Conservation (phyloP, 805 yeast species). For the Pichia californica region DNA sequence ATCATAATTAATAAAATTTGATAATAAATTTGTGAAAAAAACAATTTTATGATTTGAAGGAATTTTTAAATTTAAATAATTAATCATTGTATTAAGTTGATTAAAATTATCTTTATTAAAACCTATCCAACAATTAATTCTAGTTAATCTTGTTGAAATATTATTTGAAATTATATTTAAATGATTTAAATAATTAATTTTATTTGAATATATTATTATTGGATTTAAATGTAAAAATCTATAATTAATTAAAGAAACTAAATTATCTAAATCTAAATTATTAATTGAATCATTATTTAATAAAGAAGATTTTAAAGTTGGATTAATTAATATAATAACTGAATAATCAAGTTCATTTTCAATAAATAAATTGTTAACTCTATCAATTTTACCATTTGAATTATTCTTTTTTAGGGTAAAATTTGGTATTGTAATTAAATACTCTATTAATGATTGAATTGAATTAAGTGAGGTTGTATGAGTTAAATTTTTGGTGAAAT, state of each 20-base stretch:
- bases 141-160: constrained; percentile 23
- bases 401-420: background rate
- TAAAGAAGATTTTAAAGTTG: background rate
- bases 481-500: background rate
- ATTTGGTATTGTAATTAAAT: background rate
- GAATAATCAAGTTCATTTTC: constrained; percentile 11
- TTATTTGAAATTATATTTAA: background rate
- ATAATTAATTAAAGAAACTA: constrained; percentile 14
- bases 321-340: constrained; percentile 1
- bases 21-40: constrained; percentile 18
- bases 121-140: constrained; percentile 40
- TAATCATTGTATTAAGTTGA: constrained; percentile 32
- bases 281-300: background rate
- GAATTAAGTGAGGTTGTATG: background rate
- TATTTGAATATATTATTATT: constrained; percentile 7
- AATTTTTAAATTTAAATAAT: constrained; percentile 15
- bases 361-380: background rate
- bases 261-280: constrained; percentile 1
- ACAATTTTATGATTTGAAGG: constrained; percentile 2
- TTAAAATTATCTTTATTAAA: constrained; percentile 16
- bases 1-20: constrained; percentile 26
- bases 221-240: constrained; percentile 27
- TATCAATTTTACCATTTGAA: background rate
- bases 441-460: background rate
- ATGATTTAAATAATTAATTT: constrained; percentile 3